Base-by-base conservation (phyloP, 306 rosid genomes). In the Cicer bijugum region DNA sequence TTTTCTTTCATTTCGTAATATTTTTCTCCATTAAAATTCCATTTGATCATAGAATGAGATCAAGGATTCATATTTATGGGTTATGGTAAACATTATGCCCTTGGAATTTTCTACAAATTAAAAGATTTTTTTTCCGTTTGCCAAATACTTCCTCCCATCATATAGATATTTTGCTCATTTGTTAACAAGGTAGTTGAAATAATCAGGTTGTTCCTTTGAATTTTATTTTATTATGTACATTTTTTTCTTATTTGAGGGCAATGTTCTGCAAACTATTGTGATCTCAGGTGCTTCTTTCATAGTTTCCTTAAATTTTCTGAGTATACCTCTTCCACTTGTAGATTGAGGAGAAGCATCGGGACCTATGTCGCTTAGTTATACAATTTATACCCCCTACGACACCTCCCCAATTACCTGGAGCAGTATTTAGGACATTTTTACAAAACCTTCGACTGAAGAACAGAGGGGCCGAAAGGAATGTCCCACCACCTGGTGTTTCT, bases 301-400 rank as follows among this genome's bases (percentile, higher is more conserved):
- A 62, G n/a, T 50, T 71, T 80, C 59, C 33, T 46, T 14, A 8
- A 73, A n/a, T 61, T 48, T 50, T 80, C 74, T 71, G 66, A 50
- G 23, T 67, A 16, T 55, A 44, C 42, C 45, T 60, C 20, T 56
- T 82, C 57, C 61, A 10, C 76, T 53, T 80, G 76, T 83, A 94
- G 99, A 87, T 91, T 74, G 99, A 94, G 84, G 97, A 91, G 91
- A 94, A 91, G 88, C 99, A 89, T 71, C 92, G 96, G 87, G 95
- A 86, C 75, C 99, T 94, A 11, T 94, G 99, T 71, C 85, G 80
- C 81, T 76, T 94, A 67, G 99, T 94, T 80, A 94, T 94, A 81
- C 99, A 87, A 75, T 94, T 91, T 78, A 88, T 91, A 74, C 99
- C 99, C 12, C 98, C 98, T 46, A 78, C 85, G 2, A 64, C 81